Evolutionary conservation across 2,329 filamentous ascomycete genomes (phyloP).

Genomic region (Talaromyces marneffei): DNA sequence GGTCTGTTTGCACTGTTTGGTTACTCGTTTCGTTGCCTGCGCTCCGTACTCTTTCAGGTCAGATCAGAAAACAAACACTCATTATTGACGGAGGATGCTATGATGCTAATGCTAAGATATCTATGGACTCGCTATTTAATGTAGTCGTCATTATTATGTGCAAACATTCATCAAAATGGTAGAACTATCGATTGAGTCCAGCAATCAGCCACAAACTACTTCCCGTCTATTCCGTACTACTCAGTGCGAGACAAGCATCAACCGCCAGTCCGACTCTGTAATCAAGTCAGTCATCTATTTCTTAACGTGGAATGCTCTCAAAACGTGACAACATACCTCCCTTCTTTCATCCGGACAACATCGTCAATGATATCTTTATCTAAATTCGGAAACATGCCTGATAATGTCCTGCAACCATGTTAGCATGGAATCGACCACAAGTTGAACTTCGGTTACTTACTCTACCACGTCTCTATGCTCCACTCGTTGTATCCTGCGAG

Average conservation of each 20-base stretch:
- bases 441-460: conserved; percentile 28
- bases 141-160: background rate
- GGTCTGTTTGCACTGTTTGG: conserved; percentile 8
- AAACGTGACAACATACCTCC: conserved; percentile 58
- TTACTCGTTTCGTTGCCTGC: too few species aligned
- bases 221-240: conserved; percentile 20
- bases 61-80: background rate
- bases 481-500: conserved; percentile 69
- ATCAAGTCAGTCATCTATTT: conserved; percentile 16
- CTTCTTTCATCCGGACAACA: conserved; percentile 92
- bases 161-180: background rate
- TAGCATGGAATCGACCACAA: background rate
- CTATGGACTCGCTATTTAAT: background rate
- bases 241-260: conserved; percentile 73
- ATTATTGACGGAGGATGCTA: too few species aligned
- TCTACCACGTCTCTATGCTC: conserved; percentile 92
- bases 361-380: conserved; percentile 94
- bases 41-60: too few species aligned
- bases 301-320: background rate
- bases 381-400: conserved; percentile 93
- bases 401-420: conserved; percentile 55
- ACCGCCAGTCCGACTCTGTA: conserved; percentile 74
- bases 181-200: background rate
- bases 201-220: background rate
- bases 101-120: background rate